These are phyloP conservation scores for Medicago truncatula DNA, from an alignment of 306 rosid genomes.

Conservation along the genomic window MtrunA17r5.0-ANR NC_053042.1:56101501-56102000, in stretches of 20 bases:
- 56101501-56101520: slow-evolving; percentile 40
- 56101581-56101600: slow-evolving; percentile 34
- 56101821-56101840: background rate
- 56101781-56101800: background rate
- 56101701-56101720: slow-evolving; percentile 33
- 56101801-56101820: slow-evolving; percentile 39
- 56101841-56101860: background rate
- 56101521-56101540: slow-evolving; percentile 26
- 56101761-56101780: background rate
- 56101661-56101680: slow-evolving; percentile 30
- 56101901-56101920: background rate
- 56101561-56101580: slow-evolving; percentile 15
- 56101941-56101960: slow-evolving; percentile 8
- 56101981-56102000: slow-evolving; percentile 20
- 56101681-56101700: slow-evolving; percentile 45
- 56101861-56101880: background rate
- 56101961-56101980: background rate
- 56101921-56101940: slow-evolving; percentile 9
- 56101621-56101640: slow-evolving; percentile 8
- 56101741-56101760: slow-evolving; percentile 23
- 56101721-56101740: background rate
- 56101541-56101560: slow-evolving; percentile 45
- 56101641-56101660: slow-evolving; percentile 35
- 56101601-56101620: slow-evolving; percentile 20
- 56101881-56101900: background rate